Base-by-base conservation (phyloP, 768 basidiomycete species). In the Hemileccinum rubropunctum region DNA sequence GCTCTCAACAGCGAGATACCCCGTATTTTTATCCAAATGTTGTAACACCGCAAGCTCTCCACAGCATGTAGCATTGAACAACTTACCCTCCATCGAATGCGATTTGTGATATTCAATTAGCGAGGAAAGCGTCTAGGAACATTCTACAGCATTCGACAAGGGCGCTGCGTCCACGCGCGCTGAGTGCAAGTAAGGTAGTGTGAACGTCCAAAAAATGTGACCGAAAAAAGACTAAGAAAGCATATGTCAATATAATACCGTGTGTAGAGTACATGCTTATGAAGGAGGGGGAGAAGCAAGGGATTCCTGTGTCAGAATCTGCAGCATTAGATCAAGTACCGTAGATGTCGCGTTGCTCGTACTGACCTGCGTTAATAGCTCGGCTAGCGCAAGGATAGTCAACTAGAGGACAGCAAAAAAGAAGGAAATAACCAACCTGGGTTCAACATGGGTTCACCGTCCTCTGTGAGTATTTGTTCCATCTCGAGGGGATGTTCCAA, bases 231-330 rank as follows among this genome's bases (percentile, higher is more conserved):
- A 67, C 50, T 60, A 62, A 45, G 50, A 51, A 28, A 18, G 45
- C 48, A 49, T 63, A 56, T 34, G 53, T 43, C 40, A 50, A 54
- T 59, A 66, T 56, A 52, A 53, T 53, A 56, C 39, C 47, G 37
- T 35, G 54, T 32, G 37, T 67, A 67, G 51, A 57, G 44, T 66
- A 66, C 53, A 60, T 17, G 43, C 26, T 76, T 64, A 77, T 61
- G 73, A 76, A 23, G 81, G 78, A n/a, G 81, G 79, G n/a, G 82
- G 81, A n/a, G 82, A 82, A 47, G 82, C 81, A 32, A 83, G 71
- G n/a, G 82, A 82, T 67, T 83, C 81, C 81, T 83, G 62, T 42
- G 3, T 48, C 50, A 58, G 45, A 53, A 49, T 46, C 21, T 51
- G 60, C 44, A 58, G 42, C 61, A 66, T 68, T 55, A 70, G 68